Percentiles rank a stretch among this genome's conserved stretches.
Conservation (phyloP, 2,329 filamentous ascomycete species). For the Magnaporthiopsis rhizophila region DNA sequence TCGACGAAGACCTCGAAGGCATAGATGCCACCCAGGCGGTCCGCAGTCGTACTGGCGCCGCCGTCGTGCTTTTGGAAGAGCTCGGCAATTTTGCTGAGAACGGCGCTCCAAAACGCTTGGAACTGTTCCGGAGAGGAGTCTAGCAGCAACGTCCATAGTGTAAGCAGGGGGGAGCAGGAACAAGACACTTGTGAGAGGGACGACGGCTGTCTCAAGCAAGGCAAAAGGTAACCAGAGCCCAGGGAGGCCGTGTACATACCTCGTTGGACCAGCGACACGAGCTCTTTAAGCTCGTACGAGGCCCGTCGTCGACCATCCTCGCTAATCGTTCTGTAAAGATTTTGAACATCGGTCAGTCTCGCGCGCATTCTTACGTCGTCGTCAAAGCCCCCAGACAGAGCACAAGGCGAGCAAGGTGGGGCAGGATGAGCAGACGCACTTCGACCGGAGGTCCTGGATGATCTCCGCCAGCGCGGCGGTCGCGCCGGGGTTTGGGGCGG, state of each 20-base stretch:
- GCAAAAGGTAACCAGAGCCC: not conserved
- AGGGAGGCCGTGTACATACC: slow-evolving; percentile 29
- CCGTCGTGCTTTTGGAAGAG: slow-evolving; percentile 64
- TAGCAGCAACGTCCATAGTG: slow-evolving; percentile 18
- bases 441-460: slow-evolving; percentile 46
- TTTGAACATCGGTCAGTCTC: not conserved
- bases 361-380: not conserved
- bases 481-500: slow-evolving; percentile 3
- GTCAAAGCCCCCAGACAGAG: not conserved
- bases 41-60: slow-evolving; percentile 55
- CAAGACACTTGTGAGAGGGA: slow-evolving; percentile 8
- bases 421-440: slow-evolving; percentile 26
- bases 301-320: slow-evolving; percentile 45
- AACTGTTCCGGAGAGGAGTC: slow-evolving; percentile 81
- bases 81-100: slow-evolving; percentile 49
- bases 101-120: slow-evolving; percentile 44
- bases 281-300: slow-evolving; percentile 45
- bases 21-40: slow-evolving; percentile 85
- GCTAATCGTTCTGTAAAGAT: slow-evolving; percentile 20
- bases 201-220: not conserved
- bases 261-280: slow-evolving; percentile 47
- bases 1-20: slow-evolving; percentile 90
- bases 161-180: not conserved
- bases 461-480: slow-evolving; percentile 20
- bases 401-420: not conserved